A percentile compares a stretch with the other conserved stretches of the same genome.
phyloP scores from a whole-genome alignment of 2,329 filamentous ascomycete species.

The Pseudocercospora ulei region DNA sequence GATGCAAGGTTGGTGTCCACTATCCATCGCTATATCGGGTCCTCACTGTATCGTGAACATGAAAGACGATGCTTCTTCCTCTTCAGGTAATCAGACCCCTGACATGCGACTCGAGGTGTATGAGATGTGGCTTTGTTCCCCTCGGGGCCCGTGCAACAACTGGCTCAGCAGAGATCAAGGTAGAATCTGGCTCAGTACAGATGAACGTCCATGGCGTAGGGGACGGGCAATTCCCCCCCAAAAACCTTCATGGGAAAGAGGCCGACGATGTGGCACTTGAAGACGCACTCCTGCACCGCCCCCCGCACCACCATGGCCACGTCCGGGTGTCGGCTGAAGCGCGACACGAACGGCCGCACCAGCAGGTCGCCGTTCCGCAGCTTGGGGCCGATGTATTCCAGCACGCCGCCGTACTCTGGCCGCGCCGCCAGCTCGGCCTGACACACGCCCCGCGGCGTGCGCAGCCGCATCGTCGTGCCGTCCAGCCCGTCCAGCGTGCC shows the following conservation, averaged over 20 bases:
- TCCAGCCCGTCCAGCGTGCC: conserved; percentile 9
- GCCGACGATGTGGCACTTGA: conserved; percentile 14
- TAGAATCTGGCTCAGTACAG: conserved; percentile 11
- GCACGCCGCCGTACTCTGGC: conserved; percentile 6
- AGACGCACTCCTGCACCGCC: conserved; percentile 14
- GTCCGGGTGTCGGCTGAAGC: conserved; percentile 10
- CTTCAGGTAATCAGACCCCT: no score
- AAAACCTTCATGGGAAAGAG: conserved; percentile 15
- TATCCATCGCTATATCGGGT: no score
- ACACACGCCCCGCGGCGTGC: conserved; percentile 6
- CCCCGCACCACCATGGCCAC: conserved; percentile 12
- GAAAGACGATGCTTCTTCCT: no score
- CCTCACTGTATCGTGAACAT: no score
- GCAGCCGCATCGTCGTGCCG: conserved; percentile 3
- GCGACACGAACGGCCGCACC: conserved; percentile 11
- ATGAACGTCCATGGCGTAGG: conserved; percentile 14
- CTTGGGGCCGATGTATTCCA: conserved; percentile 11
- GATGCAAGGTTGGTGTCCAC: no score
- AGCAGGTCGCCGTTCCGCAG: conserved; percentile 13
- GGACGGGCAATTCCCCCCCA: conserved; percentile 7
- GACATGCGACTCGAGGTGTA: no score
- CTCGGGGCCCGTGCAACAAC: no score
- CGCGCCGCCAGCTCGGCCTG: conserved; percentile 7
- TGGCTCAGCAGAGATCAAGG: no score
- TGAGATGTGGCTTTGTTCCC: no score